Conservation (phyloP, 345 rosid genomes). For the Euphorbia peplus region DNA sequence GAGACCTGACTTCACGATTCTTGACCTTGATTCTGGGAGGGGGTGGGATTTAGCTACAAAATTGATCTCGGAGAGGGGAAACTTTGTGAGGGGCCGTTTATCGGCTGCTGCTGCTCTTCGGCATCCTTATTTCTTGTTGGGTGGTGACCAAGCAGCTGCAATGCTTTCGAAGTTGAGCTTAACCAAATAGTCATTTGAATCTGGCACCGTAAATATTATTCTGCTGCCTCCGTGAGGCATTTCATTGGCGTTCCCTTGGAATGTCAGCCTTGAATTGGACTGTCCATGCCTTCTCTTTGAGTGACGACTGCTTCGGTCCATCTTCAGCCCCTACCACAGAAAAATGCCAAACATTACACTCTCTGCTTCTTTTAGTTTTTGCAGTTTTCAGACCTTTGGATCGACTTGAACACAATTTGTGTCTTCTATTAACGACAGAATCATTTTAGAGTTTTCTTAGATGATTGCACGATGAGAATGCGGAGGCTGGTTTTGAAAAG, state of each 20-base stretch:
- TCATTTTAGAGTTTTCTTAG: neutral
- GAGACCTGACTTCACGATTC: slow-evolving; percentile 72
- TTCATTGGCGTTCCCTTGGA: neutral
- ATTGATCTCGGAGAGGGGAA: slow-evolving; percentile 77
- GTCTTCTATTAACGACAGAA: neutral
- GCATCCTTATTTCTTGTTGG: slow-evolving; percentile 90
- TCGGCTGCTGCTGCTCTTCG: slow-evolving; percentile 88
- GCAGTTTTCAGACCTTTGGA: neutral
- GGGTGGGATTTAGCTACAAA: slow-evolving; percentile 96
- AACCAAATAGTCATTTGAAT: slow-evolving; percentile 37
- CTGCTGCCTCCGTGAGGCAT: neutral
- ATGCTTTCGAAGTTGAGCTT: slow-evolving; percentile 77
- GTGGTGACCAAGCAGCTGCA: slow-evolving; percentile 91
- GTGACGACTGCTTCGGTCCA: neutral
- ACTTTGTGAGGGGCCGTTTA: slow-evolving; percentile 74
- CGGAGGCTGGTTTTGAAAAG: neutral
- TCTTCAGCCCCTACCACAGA: neutral
- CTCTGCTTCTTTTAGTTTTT: neutral
- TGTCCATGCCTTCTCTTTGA: neutral
- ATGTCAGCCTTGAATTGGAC: neutral
- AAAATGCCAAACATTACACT: neutral
- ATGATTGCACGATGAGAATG: neutral
- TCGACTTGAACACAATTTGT: neutral
- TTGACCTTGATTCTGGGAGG: slow-evolving; percentile 86
- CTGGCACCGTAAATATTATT: slow-evolving; percentile 15